Base-by-base conservation (phyloP, 495 filamentous ascomycete genomes). In the Corynascus novoguineensis region DNA sequence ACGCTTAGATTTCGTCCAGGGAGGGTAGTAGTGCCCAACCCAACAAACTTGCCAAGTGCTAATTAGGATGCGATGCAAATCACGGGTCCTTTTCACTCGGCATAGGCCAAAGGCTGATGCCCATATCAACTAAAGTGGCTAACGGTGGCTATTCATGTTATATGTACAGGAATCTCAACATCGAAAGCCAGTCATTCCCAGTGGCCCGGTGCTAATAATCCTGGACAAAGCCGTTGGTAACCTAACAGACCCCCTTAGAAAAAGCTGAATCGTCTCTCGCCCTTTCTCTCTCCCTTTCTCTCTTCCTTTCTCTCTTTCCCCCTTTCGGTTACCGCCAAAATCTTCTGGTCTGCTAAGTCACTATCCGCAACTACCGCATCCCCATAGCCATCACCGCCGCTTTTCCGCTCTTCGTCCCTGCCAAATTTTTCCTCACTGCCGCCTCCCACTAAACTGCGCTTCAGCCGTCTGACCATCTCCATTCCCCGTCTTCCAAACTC, bases 381-480 rank as follows among this genome's bases (percentile, higher is more conserved):
- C 19, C 9, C 19, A n/a, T 24, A 7, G 4, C 11, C 50, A 11
- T 29, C 27, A 12, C 19, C 50, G 27, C 2, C 10, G 11, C 10
- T 25, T 7, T 45, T 7, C 29, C 19, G 15, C 17, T 34, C 28
- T 12, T 5, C 21, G 24, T 53, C 22, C 8, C 1, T 15, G 7
- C 15, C 25, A 27, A 6, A 12, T 22, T 4, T 21, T 25, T 25
- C 24, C 31, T 11, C 31, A 25, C 31, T 14, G 11, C 47, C 19
- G n/a, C 24, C 19, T 5, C 48, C 42, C 0, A 47, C 24, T 32
- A 57, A 48, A 25, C 48, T 55, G 41, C 48, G 46, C 53, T 49
- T 48, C 53, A 60, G 24, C 48, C 48, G 17, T n/a, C 47, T 57
- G 31, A 60, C 53, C n/a, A 56, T 24, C 22, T 48, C 45, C 34